Conservation (phyloP, 352 stramenopile species). For the Pythium sp. region DNA sequence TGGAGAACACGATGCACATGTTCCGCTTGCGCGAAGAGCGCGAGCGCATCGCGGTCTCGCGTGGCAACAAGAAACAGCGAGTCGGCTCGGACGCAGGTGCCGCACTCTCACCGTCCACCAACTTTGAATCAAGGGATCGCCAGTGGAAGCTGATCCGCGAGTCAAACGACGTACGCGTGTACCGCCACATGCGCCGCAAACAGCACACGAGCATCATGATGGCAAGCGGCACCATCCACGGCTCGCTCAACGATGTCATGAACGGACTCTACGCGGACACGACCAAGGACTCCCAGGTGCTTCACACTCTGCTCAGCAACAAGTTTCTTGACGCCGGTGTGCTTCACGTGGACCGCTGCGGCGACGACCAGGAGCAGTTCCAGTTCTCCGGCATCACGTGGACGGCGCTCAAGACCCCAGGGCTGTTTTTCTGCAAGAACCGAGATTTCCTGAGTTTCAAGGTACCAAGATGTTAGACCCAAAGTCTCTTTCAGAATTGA, state of each 20-base stretch:
- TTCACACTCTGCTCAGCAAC: constrained; percentile 59
- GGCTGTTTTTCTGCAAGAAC: constrained; percentile 55
- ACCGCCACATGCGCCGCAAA: constrained; percentile 39
- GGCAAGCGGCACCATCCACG: constrained; percentile 58
- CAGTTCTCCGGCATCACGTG: constrained; percentile 77
- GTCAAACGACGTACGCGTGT: constrained; percentile 60
- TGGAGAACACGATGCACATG: constrained; percentile 39
- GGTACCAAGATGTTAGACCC: constrained; percentile 14
- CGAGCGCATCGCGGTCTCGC: constrained; percentile 23
- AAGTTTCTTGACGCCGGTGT: constrained; percentile 56
- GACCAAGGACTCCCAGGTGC: constrained; percentile 56
- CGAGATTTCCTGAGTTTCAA: constrained; percentile 79
- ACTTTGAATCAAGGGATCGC: constrained; percentile 18
- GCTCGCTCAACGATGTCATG: constrained; percentile 66
- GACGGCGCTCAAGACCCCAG: constrained; percentile 55
- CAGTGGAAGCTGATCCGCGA: constrained; percentile 73
- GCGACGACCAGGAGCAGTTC: constrained; percentile 53
- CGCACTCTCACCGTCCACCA: constrained; percentile 2
- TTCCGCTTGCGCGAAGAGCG: constrained; percentile 49
- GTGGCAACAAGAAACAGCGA: constrained; percentile 20
- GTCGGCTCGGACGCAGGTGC: constrained; percentile 2
- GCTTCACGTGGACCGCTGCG: constrained; percentile 65
- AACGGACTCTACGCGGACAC: constrained; percentile 77
- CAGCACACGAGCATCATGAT: constrained; percentile 50
- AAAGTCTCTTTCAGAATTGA: neutral